phyloP scores from a whole-genome alignment of 352 stramenopile genomes.

The Pythium pectinolyticum region DNA sequence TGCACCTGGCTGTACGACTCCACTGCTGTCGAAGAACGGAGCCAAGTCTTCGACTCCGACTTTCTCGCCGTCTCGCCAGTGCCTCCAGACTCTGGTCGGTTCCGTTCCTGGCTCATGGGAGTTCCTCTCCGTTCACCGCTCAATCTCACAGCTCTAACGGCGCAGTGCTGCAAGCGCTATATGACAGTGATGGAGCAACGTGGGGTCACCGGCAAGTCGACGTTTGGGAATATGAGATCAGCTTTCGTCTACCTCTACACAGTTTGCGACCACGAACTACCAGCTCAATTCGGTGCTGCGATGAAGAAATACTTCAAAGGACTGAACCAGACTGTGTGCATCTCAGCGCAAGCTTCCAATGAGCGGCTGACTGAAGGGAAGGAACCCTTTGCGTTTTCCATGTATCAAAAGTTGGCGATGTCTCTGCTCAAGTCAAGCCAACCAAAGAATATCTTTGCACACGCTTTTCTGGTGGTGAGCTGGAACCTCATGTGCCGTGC shows the following conservation, averaged over 20 bases:
- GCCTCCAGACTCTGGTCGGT: too few relatives aligned
- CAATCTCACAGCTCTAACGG: background rate
- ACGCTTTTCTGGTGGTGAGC: background rate
- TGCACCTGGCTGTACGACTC: too few relatives aligned
- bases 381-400: background rate
- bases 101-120: too few relatives aligned
- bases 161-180: background rate
- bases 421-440: background rate
- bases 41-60: too few relatives aligned
- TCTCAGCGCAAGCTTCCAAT: background rate
- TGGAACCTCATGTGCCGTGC: slow-evolving; percentile 8
- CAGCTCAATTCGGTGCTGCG: background rate
- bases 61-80: too few relatives aligned
- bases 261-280: background rate
- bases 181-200: background rate
- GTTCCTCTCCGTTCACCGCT: too few relatives aligned
- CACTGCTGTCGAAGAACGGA: too few relatives aligned
- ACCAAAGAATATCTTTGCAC: background rate
- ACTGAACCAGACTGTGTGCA: background rate
- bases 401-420: background rate
- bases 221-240: background rate
- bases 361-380: background rate
- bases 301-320: background rate
- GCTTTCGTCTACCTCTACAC: background rate
- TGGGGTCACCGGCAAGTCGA: background rate